These are phyloP conservation scores for Pseudocercospora pini-densiflorae DNA, from an alignment of 2,329 filamentous ascomycete genomes.

Conservation along the genomic window DNA sequence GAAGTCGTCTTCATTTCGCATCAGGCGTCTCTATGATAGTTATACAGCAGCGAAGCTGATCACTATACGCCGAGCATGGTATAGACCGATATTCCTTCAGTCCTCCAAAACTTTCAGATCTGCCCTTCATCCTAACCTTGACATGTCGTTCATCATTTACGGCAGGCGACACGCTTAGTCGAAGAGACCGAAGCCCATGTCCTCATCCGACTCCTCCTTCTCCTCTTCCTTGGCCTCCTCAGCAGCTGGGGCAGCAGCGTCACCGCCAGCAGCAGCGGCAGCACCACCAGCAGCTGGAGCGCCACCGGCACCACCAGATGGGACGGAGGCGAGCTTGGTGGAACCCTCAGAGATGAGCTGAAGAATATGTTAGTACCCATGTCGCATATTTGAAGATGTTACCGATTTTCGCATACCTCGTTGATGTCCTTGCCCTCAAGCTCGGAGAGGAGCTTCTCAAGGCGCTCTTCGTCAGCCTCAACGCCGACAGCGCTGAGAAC, in stretches of 20 bases:
- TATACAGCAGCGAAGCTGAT: conserved; percentile 5
- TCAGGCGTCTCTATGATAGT: conserved; percentile 6
- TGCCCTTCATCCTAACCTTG: background rate
- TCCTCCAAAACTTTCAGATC: background rate
- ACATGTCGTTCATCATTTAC: conserved; percentile 8
- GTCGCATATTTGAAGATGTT: conserved; percentile 1
- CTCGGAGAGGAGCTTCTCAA: conserved; percentile 86
- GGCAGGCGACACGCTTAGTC: conserved; percentile 53
- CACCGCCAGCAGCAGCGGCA: conserved; percentile 72
- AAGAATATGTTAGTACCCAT: conserved; percentile 4
- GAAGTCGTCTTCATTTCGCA: conserved; percentile 10
- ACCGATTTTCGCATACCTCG: conserved; percentile 67
- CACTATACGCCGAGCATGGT: background rate
- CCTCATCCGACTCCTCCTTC: conserved; percentile 74
- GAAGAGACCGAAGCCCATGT: conserved; percentile 78
- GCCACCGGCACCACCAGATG: conserved; percentile 83
- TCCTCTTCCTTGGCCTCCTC: conserved; percentile 69
- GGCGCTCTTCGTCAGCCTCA: conserved; percentile 87
- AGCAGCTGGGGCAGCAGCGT: conserved; percentile 61
- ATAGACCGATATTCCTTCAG: background rate
- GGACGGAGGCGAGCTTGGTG: conserved; percentile 95
- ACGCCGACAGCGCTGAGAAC: conserved; percentile 95
- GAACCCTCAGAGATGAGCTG: conserved; percentile 91
- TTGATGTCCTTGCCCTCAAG: conserved; percentile 90
- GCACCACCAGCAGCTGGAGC: conserved; percentile 70